These are phyloP conservation scores for Fraxinus sp. DNA, from an alignment of 305 asterid species.

Conservation along the genomic window DNA sequence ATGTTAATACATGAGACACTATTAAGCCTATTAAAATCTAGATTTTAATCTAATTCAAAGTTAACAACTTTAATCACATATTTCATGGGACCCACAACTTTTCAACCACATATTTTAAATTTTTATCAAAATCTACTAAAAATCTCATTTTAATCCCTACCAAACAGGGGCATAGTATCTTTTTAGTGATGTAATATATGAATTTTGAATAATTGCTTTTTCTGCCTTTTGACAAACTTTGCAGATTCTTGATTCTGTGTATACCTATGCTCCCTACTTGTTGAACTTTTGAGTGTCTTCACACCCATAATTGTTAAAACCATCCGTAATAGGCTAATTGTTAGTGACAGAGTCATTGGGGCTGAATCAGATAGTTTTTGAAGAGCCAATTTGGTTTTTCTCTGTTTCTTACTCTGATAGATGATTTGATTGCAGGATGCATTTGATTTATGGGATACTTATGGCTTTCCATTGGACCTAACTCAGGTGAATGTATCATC, in stretches of 20 bases:
- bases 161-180: background rate
- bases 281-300: background rate
- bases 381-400: background rate
- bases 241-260: background rate
- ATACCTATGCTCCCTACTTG: background rate
- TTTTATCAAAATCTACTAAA: background rate
- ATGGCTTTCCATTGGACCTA: constrained; percentile 93
- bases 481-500: constrained; percentile 66
- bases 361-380: background rate
- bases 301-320: background rate
- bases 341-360: background rate
- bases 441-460: constrained; percentile 94
- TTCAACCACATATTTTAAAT: background rate
- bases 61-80: background rate
- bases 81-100: background rate
- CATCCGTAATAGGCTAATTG: background rate
- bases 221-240: background rate
- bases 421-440: constrained; percentile 71
- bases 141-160: background rate
- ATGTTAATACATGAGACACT: background rate
- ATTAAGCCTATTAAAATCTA: background rate
- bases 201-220: background rate
- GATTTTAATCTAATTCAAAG: background rate
- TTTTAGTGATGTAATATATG: background rate
- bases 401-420: constrained; percentile 25